Conservation (phyloP, 345 rosid species). For the Cardamine occulta region DNA sequence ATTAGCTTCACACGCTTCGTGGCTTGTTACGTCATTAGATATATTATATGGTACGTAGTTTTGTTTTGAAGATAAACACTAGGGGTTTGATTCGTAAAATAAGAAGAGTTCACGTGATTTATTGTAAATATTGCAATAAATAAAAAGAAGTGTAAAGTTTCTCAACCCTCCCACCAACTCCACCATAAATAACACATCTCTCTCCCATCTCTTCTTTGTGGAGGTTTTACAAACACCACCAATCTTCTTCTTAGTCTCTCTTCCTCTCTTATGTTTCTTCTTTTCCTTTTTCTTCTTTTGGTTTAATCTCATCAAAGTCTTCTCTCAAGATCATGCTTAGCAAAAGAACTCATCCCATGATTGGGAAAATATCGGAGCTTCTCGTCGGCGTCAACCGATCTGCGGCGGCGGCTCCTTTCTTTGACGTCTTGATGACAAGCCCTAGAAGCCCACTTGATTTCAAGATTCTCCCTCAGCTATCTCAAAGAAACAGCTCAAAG, state of each 20-base stretch:
- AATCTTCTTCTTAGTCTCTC: slow-evolving; percentile 24
- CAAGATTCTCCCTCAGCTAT: slow-evolving; percentile 51
- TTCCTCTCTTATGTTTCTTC: slow-evolving; percentile 27
- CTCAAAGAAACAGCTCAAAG: slow-evolving; percentile 63
- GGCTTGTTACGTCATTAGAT: slow-evolving; percentile 27
- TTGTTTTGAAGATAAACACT: slow-evolving; percentile 12
- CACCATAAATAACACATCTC: slow-evolving; percentile 50
- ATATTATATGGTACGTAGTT: slow-evolving; percentile 1
- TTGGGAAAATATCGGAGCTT: slow-evolving; percentile 70
- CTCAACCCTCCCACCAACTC: slow-evolving; percentile 51
- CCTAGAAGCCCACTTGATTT: slow-evolving; percentile 76
- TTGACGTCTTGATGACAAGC: slow-evolving; percentile 51
- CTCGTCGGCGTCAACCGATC: slow-evolving; percentile 60
- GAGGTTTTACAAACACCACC: slow-evolving; percentile 43
- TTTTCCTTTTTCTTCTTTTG: background rate
- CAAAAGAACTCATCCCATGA: slow-evolving; percentile 73
- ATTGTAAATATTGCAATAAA: slow-evolving; percentile 30
- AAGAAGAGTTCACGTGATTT: slow-evolving; percentile 13
- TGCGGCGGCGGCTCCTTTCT: slow-evolving; percentile 40
- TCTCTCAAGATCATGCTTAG: slow-evolving; percentile 49
- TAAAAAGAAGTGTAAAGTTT: slow-evolving; percentile 30
- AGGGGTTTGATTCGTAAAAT: slow-evolving; percentile 27
- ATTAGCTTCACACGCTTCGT: slow-evolving; percentile 35
- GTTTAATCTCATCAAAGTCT: background rate
- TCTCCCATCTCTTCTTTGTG: slow-evolving; percentile 39